Evolutionary conservation across 2,329 filamentous ascomycete species (phyloP).

Genomic region (Daldinia sp.): DNA sequence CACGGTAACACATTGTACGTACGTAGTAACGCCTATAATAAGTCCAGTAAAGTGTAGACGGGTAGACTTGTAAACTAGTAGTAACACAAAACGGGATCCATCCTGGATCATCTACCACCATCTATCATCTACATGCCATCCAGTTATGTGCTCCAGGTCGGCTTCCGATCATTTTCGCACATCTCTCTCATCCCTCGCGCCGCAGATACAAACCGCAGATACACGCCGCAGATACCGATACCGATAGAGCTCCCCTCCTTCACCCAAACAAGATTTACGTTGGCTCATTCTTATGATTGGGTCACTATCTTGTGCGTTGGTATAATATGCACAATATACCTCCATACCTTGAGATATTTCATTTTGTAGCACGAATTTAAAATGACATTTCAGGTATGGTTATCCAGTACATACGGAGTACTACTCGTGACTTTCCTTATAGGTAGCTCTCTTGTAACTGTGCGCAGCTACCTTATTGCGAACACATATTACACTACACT

Average conservation of each 20-base stretch:
- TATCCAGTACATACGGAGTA: neutral
- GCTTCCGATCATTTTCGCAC: slow-evolving; percentile 32
- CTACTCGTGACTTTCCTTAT: neutral
- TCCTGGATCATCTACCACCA: slow-evolving; percentile 17
- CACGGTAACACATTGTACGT: neutral
- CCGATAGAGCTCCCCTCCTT: slow-evolving; percentile 15
- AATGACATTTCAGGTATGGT: neutral
- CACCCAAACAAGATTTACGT: neutral
- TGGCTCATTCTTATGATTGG: neutral
- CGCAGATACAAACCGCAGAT: slow-evolving; percentile 18
- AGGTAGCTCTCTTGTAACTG: too few relatives aligned
- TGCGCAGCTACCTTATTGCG: too few relatives aligned
- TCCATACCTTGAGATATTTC: too few relatives aligned
- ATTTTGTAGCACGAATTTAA: neutral
- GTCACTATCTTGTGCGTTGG: neutral
- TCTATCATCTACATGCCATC: slow-evolving; percentile 5
- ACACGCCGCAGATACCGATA: slow-evolving; percentile 21
- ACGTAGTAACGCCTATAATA: neutral
- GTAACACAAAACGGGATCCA: slow-evolving; percentile 27
- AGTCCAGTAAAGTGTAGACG: too few relatives aligned
- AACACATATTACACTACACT: neutral
- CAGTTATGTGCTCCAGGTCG: slow-evolving; percentile 8
- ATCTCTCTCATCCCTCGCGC: slow-evolving; percentile 15
- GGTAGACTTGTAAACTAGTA: neutral
- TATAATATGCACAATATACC: slow-evolving; percentile 1